These are phyloP conservation scores for Candida alai DNA, from an alignment of 805 yeast genomes.

Conservation along the genomic window DNA sequence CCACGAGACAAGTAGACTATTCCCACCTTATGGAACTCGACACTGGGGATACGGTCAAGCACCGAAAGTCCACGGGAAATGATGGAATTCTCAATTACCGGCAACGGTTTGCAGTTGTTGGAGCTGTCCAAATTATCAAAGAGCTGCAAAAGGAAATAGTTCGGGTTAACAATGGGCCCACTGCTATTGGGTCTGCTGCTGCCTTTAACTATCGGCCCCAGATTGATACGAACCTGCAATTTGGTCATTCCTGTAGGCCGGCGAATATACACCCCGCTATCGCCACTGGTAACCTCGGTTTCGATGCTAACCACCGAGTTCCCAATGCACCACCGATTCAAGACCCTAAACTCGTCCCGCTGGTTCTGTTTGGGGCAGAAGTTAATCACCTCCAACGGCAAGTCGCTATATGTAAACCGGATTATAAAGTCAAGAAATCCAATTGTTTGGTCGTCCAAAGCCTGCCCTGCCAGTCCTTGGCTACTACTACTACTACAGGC, in stretches of 20 bases:
- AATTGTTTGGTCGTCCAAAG: slow-evolving; percentile 49
- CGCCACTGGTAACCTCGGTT: slow-evolving; percentile 50
- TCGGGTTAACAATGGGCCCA: slow-evolving; percentile 24
- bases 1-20: slow-evolving; percentile 68
- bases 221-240: slow-evolving; percentile 44
- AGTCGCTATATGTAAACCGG: slow-evolving; percentile 62
- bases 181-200: background rate
- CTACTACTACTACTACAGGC: slow-evolving; percentile 22
- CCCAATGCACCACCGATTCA: slow-evolving; percentile 59
- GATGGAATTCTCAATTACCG: slow-evolving; percentile 46
- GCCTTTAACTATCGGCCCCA: slow-evolving; percentile 29
- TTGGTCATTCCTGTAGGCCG: slow-evolving; percentile 64
- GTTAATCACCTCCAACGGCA: slow-evolving; percentile 46
- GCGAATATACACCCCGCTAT: slow-evolving; percentile 48
- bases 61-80: slow-evolving; percentile 50
- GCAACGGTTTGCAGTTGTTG: slow-evolving; percentile 42
- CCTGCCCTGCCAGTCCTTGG: slow-evolving; percentile 10
- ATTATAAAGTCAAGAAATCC: slow-evolving; percentile 66
- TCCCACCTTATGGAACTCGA: slow-evolving; percentile 76
- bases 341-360: slow-evolving; percentile 7
- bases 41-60: slow-evolving; percentile 73
- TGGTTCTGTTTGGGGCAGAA: slow-evolving; percentile 15
- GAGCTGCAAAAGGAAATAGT: slow-evolving; percentile 50
- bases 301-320: slow-evolving; percentile 52
- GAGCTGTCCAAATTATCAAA: slow-evolving; percentile 38